phyloP scores from a whole-genome alignment of 2,329 filamentous ascomycete species.

The Ophiognomonia clavigignenti-juglandacearum region DNA sequence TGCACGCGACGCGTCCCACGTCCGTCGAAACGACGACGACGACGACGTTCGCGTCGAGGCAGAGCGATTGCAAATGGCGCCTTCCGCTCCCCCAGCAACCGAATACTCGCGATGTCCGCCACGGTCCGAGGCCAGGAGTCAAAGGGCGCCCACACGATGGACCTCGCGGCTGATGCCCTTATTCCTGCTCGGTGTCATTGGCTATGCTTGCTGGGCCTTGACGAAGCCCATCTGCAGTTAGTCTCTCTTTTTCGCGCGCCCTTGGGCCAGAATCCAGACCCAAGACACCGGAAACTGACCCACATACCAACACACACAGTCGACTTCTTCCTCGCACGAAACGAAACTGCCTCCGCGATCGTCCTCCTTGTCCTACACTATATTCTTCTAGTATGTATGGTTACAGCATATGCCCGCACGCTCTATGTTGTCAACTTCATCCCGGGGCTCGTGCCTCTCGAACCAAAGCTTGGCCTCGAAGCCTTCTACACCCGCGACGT shows the following conservation, averaged over 20 bases:
- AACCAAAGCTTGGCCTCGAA: constrained; percentile 60
- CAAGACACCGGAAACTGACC: not conserved
- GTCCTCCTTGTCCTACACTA: constrained; percentile 70
- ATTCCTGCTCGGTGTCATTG: constrained; percentile 60
- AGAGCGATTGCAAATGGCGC: not conserved
- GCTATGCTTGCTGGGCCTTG: constrained; percentile 67
- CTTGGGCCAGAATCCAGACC: too few species aligned
- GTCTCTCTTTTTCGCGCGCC: constrained; percentile 32
- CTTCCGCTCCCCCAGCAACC: not conserved
- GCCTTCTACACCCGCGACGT: constrained; percentile 76
- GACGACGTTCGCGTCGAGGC: not conserved
- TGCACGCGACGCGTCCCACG: too few species aligned
- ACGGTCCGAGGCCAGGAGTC: constrained; percentile 24
- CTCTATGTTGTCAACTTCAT: constrained; percentile 62
- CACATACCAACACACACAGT: constrained; percentile 45
- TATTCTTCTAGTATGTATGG: constrained; percentile 62
- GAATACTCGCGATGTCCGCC: constrained; percentile 1
- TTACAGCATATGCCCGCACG: constrained; percentile 66
- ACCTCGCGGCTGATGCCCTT: constrained; percentile 64
- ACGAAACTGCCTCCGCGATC: constrained; percentile 53
- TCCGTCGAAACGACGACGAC: too few species aligned
- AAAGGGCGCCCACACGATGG: constrained; percentile 46
- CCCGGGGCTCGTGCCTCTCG: constrained; percentile 69
- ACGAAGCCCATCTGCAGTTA: constrained; percentile 64
- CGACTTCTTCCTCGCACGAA: constrained; percentile 59